These are phyloP conservation scores for Clathrospora elynae DNA, from an alignment of 2,329 filamentous ascomycete genomes.

Conservation along the genomic window DNA sequence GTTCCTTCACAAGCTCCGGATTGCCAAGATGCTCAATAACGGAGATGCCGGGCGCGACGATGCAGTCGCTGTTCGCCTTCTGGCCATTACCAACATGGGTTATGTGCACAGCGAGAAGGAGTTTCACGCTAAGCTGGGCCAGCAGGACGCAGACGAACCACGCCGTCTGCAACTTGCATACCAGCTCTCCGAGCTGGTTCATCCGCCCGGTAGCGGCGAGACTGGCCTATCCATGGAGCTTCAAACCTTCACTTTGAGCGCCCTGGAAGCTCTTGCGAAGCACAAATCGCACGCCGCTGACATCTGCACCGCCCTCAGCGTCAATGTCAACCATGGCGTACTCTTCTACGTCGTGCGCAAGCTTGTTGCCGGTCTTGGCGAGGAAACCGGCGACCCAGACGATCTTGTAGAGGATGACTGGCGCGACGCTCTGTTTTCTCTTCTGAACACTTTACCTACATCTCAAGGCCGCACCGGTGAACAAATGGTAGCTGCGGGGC, in stretches of 20 bases:
- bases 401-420: constrained; percentile 80
- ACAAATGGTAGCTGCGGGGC: constrained; percentile 83
- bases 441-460: constrained; percentile 79
- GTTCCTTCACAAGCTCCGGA: constrained; percentile 78
- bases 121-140: constrained; percentile 85
- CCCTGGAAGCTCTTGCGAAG: constrained; percentile 83
- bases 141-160: constrained; percentile 87
- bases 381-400: constrained; percentile 57
- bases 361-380: constrained; percentile 77
- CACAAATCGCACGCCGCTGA: constrained; percentile 78
- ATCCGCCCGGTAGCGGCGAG: constrained; percentile 74
- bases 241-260: constrained; percentile 79
- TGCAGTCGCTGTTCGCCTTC: constrained; percentile 77
- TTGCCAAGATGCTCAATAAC: constrained; percentile 76
- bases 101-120: constrained; percentile 82
- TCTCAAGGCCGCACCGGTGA: constrained; percentile 73
- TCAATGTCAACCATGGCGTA: constrained; percentile 94
- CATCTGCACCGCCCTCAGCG: constrained; percentile 86
- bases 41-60: constrained; percentile 71
- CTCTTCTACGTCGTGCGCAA: constrained; percentile 92
- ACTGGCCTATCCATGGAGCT: constrained; percentile 72
- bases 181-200: constrained; percentile 89
- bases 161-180: constrained; percentile 87
- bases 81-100: constrained; percentile 88
- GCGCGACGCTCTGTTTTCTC: constrained; percentile 86